These are phyloP conservation scores for Trypanosoma melophagium DNA, from an alignment of 208 protist species.

Conservation along the genomic window DNA sequence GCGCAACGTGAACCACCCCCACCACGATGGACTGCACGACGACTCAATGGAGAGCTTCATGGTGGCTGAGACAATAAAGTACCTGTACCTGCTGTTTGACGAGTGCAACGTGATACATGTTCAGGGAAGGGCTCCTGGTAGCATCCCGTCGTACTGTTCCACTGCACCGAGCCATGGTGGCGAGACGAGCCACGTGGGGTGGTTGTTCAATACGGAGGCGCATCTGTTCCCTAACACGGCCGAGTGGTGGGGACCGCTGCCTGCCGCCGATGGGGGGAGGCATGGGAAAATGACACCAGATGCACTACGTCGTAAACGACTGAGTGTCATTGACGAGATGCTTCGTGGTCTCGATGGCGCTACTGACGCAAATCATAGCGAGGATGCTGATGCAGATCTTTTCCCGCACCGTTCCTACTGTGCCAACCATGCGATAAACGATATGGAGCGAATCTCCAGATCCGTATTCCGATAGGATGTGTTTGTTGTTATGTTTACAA, in stretches of 20 bases:
- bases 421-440: conserved; percentile 23
- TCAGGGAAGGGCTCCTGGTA: conserved; percentile 10
- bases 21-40: conserved; percentile 26
- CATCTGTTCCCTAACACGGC: conserved; percentile 45
- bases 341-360: conserved; percentile 3
- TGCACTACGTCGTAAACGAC: neutral
- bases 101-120: conserved; percentile 42
- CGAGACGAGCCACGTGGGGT: no score
- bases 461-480: conserved; percentile 29
- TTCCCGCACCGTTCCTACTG: conserved; percentile 25
- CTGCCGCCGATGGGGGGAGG: neutral
- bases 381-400: neutral
- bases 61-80: conserved; percentile 95
- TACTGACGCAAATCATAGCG: neutral
- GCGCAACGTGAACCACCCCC: conserved; percentile 27
- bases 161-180: no score
- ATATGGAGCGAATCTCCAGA: conserved; percentile 28
- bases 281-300: neutral
- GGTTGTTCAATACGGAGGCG: conserved; percentile 37
- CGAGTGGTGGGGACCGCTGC: conserved; percentile 34
- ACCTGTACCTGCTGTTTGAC: conserved; percentile 94
- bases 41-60: conserved; percentile 95
- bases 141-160: conserved; percentile 14
- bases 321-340: conserved; percentile 16
- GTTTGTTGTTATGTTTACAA: no score